Base-by-base conservation (phyloP, 1,284 basidiomycete genomes). In the Leccinum proliferum region DNA sequence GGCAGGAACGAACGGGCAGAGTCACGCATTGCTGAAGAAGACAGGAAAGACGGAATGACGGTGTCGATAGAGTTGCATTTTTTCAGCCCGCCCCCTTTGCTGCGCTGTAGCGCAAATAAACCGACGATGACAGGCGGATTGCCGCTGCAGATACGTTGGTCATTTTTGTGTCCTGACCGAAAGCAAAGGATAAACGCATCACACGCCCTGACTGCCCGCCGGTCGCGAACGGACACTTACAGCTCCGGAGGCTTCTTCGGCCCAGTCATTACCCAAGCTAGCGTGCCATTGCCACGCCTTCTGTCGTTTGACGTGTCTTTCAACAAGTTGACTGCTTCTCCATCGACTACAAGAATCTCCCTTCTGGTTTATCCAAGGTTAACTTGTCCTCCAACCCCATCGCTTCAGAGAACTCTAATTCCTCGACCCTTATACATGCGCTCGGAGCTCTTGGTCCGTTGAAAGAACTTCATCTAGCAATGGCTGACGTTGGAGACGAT, bases 221-320 rank as follows among this genome's bases (percentile, higher is more conserved):
- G 69, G 55, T 66, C 71, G 21, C 70, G 72, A 50, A 61, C 68
- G 5, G 72, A 72, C 55, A 71, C 65, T 64, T 21, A 21, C 18
- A 75, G 76, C 21, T 75, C 78, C n/a, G 77, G 78, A 50, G 80
- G 80, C 65, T 87, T 90, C 75, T 92, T 90, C 69, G 77, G 79
- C 8, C 82, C 86, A 12, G 79, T 78, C 25, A 79, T 91, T 63
- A 77, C 77, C 90, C 5, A 21, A 21, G 18, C 18, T 21, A 79
- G 79, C 3, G 73, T 78, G 3, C 86, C 89, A 0, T 74, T 92
- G 8, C 90, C 90, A 21, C 80, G 81, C 53, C 82, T 92, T 53
- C 67, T 79, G 14, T 76, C 74, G 25, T 76, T 92, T 15, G 79
- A 90, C 62, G 83, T 77, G 21, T 88, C 88, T 1, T 76, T 85